Base-by-base conservation (phyloP, 2,329 filamentous ascomycete species). In the Huntiella bhutanensis region DNA sequence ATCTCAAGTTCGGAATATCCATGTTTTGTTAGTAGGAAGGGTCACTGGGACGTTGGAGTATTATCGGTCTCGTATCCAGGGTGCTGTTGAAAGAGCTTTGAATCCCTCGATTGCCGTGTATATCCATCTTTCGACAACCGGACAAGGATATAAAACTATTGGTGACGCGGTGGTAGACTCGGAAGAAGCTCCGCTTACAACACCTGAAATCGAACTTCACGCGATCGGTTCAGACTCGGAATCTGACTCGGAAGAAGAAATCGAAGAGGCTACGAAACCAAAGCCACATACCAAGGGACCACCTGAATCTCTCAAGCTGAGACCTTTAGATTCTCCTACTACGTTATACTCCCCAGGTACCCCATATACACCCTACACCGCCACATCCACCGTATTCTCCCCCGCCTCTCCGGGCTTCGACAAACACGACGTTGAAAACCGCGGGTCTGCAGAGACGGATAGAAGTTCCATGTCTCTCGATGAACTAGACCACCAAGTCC, bases 1-100 rank as follows among this genome's bases (percentile, higher is more conserved):
- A 32, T 57, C 61, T 0, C 39, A 44, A 17, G 48, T 50, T 11
- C 48, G 48, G 17, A 59, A 59, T 8, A 52, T 50, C 2, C 59
- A 59, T 3, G 64, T 63, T 11, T 77, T 73, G 51, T 67, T 66
- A 7, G 64, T 74, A 3, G 62, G 64, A 19, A 75, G 72, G 49
- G 77, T 77, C 51, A 61, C 67, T 3, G 59, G 64, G 33, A 63
- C 70, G 10, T 56, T 73, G 7, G 62, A 66, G 53, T 56, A 66
- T 55, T 60, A 68, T 51, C 55, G 72, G 49, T 55, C 63, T 62
- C 5, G 59, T 56, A 28, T 66, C 64, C 37, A 56, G 56, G 3
- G 59, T 60, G 44, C 44, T 33, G 61, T 58, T 1, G 58, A 60
- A 5, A 62, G 76, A 33, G 63, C 68, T 43, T 55, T 77, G 37